Conservation (phyloP, 352 stramenopile genomes). For the Phytophthora rubi region DNA sequence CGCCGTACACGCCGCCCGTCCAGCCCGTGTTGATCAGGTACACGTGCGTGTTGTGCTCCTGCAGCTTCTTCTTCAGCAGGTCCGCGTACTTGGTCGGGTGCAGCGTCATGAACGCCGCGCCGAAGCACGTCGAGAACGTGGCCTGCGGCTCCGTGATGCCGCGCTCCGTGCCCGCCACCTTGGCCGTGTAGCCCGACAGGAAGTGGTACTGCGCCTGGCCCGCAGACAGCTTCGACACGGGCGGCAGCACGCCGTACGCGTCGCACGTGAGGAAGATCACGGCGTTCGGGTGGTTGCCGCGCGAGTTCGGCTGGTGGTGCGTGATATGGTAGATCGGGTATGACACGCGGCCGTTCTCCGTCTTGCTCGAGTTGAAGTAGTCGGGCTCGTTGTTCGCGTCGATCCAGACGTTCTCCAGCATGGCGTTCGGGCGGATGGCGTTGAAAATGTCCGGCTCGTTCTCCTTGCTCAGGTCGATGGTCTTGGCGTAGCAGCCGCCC, state of each 20-base stretch:
- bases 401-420: conserved; percentile 97
- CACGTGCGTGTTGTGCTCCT: conserved; percentile 90
- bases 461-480: conserved; percentile 95
- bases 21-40: conserved; percentile 98
- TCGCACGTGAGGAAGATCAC: conserved; percentile 99
- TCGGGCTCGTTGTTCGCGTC: conserved; percentile 85
- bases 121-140: conserved; percentile 98
- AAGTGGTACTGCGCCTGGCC: conserved; percentile 99
- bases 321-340: conserved; percentile 99
- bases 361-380: conserved; percentile 97
- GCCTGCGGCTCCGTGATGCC: conserved; percentile 94
- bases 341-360: conserved; percentile 97
- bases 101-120: conserved; percentile 97
- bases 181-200: conserved; percentile 98
- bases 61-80: conserved; percentile 96
- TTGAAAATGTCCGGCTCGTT: conserved; percentile 99
- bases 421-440: conserved; percentile 95
- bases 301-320: conserved; percentile 89
- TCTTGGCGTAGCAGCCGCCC: conserved; percentile 99
- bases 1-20: conserved; percentile 94
- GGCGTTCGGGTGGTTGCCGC: conserved; percentile 94
- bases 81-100: conserved; percentile 98
- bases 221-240: conserved; percentile 94
- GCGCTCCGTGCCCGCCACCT: conserved; percentile 98
- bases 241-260: conserved; percentile 97